Conservation (phyloP, 495 filamentous ascomycete species). For the Apodospora peruviana region DNA sequence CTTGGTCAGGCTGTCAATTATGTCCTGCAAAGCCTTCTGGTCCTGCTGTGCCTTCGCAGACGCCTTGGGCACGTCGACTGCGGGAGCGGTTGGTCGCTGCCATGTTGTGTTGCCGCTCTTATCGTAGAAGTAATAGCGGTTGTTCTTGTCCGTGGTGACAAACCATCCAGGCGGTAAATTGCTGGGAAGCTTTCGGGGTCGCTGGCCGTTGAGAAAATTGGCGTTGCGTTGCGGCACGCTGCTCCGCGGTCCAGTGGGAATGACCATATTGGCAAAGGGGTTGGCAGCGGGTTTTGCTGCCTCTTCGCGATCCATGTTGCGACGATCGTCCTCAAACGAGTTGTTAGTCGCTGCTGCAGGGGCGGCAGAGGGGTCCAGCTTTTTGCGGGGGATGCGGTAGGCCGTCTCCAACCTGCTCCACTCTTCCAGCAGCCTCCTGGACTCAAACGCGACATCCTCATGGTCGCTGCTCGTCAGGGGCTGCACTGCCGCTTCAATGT, state of each 20-base stretch:
- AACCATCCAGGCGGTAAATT: slow-evolving; percentile 80
- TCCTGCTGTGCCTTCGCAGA: slow-evolving; percentile 55
- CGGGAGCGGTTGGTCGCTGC: slow-evolving; percentile 65
- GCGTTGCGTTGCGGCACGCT: slow-evolving; percentile 57
- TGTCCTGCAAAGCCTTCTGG: slow-evolving; percentile 61
- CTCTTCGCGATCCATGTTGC: slow-evolving; percentile 59
- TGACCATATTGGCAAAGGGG: slow-evolving; percentile 29
- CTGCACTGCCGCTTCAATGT: slow-evolving; percentile 82
- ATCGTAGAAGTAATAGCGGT: slow-evolving; percentile 76
- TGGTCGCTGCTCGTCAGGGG: slow-evolving; percentile 62
- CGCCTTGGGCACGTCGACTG: slow-evolving; percentile 56
- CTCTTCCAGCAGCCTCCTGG: slow-evolving; percentile 67
- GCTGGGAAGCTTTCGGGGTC: slow-evolving; percentile 44
- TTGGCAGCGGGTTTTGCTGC: slow-evolving; percentile 16
- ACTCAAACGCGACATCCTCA: slow-evolving; percentile 64
- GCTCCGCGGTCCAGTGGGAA: slow-evolving; percentile 62
- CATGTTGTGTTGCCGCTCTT: slow-evolving; percentile 70
- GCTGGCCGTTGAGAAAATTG: slow-evolving; percentile 54
- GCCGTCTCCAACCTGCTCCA: slow-evolving; percentile 91
- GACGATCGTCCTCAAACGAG: slow-evolving; percentile 59
- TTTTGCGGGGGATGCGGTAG: slow-evolving; percentile 86
- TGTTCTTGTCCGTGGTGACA: slow-evolving; percentile 55
- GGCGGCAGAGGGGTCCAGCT: slow-evolving; percentile 38
- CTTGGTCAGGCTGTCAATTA: slow-evolving; percentile 78
- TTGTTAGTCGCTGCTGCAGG: slow-evolving; percentile 35